These are phyloP conservation scores for Eustoma russellianum DNA, from an alignment of 257 asterid species.

Conservation along the genomic window DNA sequence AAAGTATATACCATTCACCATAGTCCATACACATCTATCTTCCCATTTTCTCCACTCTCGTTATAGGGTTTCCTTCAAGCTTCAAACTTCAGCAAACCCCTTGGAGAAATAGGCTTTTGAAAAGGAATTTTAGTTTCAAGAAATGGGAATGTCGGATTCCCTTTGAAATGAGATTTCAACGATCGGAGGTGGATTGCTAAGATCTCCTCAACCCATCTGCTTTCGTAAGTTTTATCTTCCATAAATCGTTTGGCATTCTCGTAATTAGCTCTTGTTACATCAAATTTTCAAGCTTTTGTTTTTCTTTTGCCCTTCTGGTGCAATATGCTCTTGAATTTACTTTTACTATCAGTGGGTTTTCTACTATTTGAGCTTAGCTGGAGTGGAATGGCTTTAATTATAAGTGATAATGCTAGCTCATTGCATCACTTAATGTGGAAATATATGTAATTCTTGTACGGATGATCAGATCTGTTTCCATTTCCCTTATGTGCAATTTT, in stretches of 20 bases:
- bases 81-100: slow-evolving; percentile 7
- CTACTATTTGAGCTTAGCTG: slow-evolving; percentile 4
- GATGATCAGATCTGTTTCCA: slow-evolving; percentile 47
- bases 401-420: slow-evolving; percentile 4
- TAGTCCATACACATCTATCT: not conserved
- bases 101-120: not conserved
- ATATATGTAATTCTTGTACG: slow-evolving; percentile 5
- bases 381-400: slow-evolving; percentile 7
- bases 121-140: not conserved
- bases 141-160: slow-evolving; percentile 18
- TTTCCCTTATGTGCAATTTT: slow-evolving; percentile 6
- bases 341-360: not conserved
- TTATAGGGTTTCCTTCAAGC: slow-evolving; percentile 24
- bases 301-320: slow-evolving; percentile 10
- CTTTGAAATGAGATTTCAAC: slow-evolving; percentile 20
- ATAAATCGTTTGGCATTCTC: slow-evolving; percentile 20
- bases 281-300: slow-evolving; percentile 4
- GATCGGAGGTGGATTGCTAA: slow-evolving; percentile 35
- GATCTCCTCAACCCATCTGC: slow-evolving; percentile 45
- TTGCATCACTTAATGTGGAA: slow-evolving; percentile 1
- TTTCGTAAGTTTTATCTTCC: slow-evolving; percentile 31
- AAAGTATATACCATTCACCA: slow-evolving; percentile 1
- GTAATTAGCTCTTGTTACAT: not conserved
- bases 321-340: not conserved
- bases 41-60: not conserved